A percentile compares a stretch with the other conserved stretches of the same genome.
Evolutionary conservation across 495 filamentous ascomycete genomes (phyloP).

Genomic region (Aspergillus biplanus): DNA sequence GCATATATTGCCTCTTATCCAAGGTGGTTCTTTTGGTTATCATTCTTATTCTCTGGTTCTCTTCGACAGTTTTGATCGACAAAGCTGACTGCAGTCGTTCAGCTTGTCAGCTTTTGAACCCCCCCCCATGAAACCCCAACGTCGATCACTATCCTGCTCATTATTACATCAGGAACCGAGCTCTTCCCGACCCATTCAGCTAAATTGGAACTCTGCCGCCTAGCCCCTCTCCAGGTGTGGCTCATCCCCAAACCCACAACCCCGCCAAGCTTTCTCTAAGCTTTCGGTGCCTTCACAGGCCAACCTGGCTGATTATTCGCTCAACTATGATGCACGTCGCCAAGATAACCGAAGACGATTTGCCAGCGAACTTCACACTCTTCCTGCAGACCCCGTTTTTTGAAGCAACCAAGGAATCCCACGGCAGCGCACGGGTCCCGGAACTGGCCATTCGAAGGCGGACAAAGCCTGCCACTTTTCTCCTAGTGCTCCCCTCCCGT

Average conservation of each 20-base stretch:
- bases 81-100: not conserved
- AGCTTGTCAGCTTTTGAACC: not conserved
- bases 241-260: constrained; percentile 4
- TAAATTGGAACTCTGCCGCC: not conserved
- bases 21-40: not conserved
- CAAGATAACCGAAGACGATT: constrained; percentile 4
- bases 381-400: not conserved
- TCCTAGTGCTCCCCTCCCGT: constrained; percentile 10
- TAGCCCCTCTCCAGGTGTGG: not conserved
- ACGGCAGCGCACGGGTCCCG: constrained; percentile 6
- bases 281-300: constrained; percentile 18
- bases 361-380: not conserved
- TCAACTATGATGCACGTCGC: not conserved
- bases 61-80: not conserved
- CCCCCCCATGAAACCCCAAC: not conserved
- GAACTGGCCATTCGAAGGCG: constrained; percentile 9
- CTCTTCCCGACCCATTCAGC: too few relatives aligned
- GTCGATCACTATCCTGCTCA: not conserved
- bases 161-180: too few relatives aligned
- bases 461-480: constrained; percentile 7
- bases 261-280: constrained; percentile 32
- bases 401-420: constrained; percentile 12
- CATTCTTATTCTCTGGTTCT: not conserved
- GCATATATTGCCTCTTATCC: not conserved
- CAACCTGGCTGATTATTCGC: constrained; percentile 16